These are phyloP conservation scores for Debaryomyces castellii DNA, from an alignment of 805 yeast species.

Conservation along the genomic window DNA sequence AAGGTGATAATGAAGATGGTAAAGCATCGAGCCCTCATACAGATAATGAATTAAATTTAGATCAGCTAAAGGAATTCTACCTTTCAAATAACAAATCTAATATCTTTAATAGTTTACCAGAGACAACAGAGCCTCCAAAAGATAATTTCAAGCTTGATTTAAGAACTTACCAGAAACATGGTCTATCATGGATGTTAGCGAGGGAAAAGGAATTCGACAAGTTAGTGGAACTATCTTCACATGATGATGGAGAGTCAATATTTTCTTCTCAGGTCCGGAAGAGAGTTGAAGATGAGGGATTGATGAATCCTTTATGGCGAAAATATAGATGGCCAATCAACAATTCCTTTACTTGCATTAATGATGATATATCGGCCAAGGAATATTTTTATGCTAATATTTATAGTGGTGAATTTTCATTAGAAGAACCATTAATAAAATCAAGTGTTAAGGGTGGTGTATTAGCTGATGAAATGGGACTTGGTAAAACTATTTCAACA, in stretches of 20 bases:
- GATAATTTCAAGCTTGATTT: conserved; percentile 55
- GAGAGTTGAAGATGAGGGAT: conserved; percentile 48
- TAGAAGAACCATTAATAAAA: conserved; percentile 63
- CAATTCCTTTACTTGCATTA: conserved; percentile 3
- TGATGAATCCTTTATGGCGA: conserved; percentile 85
- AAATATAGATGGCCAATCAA: conserved; percentile 71
- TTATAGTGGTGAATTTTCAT: conserved; percentile 75
- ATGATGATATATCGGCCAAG: background rate
- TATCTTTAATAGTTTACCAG: conserved; percentile 57
- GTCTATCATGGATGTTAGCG: conserved; percentile 85
- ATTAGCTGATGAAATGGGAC: conserved; percentile 95
- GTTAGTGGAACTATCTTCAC: conserved; percentile 32
- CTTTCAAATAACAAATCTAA: conserved; percentile 66
- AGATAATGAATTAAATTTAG: conserved; percentile 51
- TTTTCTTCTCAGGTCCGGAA: conserved; percentile 28
- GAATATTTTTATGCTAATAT: conserved; percentile 69
- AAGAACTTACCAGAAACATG: conserved; percentile 80
- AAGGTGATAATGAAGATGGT: background rate
- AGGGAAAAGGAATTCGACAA: conserved; percentile 64
- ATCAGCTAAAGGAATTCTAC: conserved; percentile 77
- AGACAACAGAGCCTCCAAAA: conserved; percentile 51
- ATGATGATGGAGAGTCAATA: conserved; percentile 6
- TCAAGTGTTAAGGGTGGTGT: conserved; percentile 76
- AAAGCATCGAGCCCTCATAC: background rate
- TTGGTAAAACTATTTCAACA: conserved; percentile 89